Evolutionary conservation across 1,284 basidiomycete genomes (phyloP), one percentile per base, ranked within the genome.

Genomic region (Tilletia horrida): DNA sequence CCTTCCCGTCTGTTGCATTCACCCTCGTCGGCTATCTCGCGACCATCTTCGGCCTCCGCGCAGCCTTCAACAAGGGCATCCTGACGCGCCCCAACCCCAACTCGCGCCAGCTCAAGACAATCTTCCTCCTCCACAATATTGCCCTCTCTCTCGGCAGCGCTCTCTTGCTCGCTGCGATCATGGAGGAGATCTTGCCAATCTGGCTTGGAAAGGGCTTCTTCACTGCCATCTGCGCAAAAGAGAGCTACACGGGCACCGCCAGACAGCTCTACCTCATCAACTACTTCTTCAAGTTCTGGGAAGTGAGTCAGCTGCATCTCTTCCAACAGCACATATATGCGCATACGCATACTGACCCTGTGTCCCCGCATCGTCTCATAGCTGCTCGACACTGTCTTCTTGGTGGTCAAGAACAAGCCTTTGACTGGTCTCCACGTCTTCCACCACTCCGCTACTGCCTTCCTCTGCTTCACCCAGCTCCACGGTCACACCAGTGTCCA

Each of bases 341-440:
- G 8, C 9, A 21, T 44, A 18, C 18, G 21, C 25, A 2, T 40
- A 40, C 35, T 40, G 35, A 40, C 11, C 35, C 35, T 40, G n/a
- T 40, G 35, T 11, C 35, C 35, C 35, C 35, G 6, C 6, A 40
- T 6, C 35, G 11, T 11, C 35, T 31, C 8, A 67, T 94, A 97
- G 84, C 88, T 97, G 68, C 83, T 95, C 71, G 95, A 97, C 86
- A 97, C 95, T 6, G 87, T 96, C 73, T 97, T 97, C 87, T 88
- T 98, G 75, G 91, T 92, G n/a, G 85, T 95, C 78, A 97, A 97
- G 88, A 97, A 97, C 87, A 97, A 97, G 84, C 92, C 92, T 31
- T 86, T 97, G 65, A 91, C 91, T 69, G 97, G 97, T 85, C 85
- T 98, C 73, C 95, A 98, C 83, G 94, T 97, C 76, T 97, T 96